Evolutionary conservation across 257 asterid genomes (phyloP).

Genomic region (Nicotiana obtusifolia): DNA sequence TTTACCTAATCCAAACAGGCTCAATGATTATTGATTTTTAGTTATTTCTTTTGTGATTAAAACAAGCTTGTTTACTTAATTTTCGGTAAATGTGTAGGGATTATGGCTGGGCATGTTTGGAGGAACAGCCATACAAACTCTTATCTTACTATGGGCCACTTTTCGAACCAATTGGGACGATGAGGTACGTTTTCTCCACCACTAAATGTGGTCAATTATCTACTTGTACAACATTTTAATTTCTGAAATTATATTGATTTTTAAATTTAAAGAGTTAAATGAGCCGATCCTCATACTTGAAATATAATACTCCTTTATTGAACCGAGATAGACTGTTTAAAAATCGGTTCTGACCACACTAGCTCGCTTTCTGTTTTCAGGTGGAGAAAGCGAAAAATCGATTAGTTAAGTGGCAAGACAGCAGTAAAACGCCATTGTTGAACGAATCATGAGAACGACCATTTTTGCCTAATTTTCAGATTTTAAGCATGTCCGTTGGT

Average conservation of each 20-base stretch:
- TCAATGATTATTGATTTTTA: neutral
- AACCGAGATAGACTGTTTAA: neutral
- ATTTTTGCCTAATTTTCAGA: neutral
- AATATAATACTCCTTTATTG: too few relatives aligned
- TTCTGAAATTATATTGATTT: too few relatives aligned
- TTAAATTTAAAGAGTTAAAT: too few relatives aligned
- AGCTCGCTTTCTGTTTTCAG: neutral
- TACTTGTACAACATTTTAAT: too few relatives aligned
- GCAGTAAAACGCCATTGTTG: neutral
- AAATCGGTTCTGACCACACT: neutral
- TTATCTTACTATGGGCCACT: constrained; percentile 24
- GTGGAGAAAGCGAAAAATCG: constrained; percentile 9
- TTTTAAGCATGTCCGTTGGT: too few relatives aligned
- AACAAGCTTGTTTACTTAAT: neutral
- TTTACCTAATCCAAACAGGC: too few relatives aligned
- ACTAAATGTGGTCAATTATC: too few relatives aligned
- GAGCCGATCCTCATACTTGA: too few relatives aligned
- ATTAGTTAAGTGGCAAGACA: constrained; percentile 9
- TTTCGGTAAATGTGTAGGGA: constrained; percentile 18
- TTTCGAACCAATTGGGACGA: constrained; percentile 24
- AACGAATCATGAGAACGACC: neutral
- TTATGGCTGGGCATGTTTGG: constrained; percentile 31
- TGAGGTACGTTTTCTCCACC: constrained; percentile 17
- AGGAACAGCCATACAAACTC: constrained; percentile 29
- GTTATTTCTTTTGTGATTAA: neutral